Base-by-base conservation (phyloP, 129 eudicot genomes). In the Flaveria sonorensis region DNA sequence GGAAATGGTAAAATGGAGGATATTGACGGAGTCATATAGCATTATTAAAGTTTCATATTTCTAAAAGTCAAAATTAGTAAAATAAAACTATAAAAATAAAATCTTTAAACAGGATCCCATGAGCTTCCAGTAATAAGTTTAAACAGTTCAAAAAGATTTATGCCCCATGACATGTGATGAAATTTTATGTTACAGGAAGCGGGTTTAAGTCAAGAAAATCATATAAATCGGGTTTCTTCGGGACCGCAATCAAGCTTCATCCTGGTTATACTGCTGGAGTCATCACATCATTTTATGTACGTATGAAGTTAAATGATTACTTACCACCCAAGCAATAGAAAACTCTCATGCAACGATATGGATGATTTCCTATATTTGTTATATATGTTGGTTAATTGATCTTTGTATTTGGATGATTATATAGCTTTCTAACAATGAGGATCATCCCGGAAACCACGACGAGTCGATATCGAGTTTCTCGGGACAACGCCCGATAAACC, bases 241-340 rank as follows among this genome's bases (percentile, higher is more conserved):
- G 92, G 24, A 75, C 98, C 1, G 72, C 86, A 2, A 42, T 92
- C 40, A 92, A 92, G 88, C 92, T 92, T 73, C 94, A 92, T n/a
- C 85, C 94, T 6, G 96, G 98, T 63, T 92, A 92, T 63, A 92
- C 98, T 67, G 98, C 98, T 12, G 98, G 98, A 75, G 89, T 88
- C 10, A 88, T 90, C 60, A 92, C 98, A 52, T 92, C 92, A 51
- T 90, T 86, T 68, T 92, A 92, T 43, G 96, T 92, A 57, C 72
- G 88, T 78, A 64, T 51, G 11, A 56, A 39, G 36, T 55, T 62
- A n/a, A 14, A 18, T 50, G 18, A 62, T 42, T 79, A 72, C 39
- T 72, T 79, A 7, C 50, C 47, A 59, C n/a, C 59, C 68, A 39
- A 63, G 13, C 50, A 55, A 43, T 69, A 32, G 12, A 3, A 16